These are phyloP conservation scores for Ustilago crameri DNA, from an alignment of 1,284 basidiomycete genomes.

Conservation along the genomic window DNA sequence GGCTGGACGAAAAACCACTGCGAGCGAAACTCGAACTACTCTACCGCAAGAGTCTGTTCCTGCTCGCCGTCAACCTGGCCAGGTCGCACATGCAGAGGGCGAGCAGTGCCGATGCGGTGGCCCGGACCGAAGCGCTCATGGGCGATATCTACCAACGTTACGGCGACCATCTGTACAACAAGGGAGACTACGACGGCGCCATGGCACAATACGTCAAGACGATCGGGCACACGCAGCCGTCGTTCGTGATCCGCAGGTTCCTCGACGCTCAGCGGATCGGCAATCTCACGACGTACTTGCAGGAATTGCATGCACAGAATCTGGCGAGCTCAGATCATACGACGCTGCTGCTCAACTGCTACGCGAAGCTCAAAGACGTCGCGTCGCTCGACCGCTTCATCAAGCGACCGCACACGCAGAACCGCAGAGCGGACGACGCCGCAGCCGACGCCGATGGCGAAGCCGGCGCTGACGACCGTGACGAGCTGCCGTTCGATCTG, in stretches of 20 bases:
- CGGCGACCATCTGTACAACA: conserved; percentile 89
- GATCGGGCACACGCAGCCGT: conserved; percentile 87
- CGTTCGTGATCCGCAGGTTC: conserved; percentile 96
- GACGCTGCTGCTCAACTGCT: conserved; percentile 80
- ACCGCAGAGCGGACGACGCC: conserved; percentile 16
- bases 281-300: conserved; percentile 92
- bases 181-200: conserved; percentile 90
- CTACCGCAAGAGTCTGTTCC: conserved; percentile 59
- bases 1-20: conserved; percentile 60
- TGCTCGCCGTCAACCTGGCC: conserved; percentile 61
- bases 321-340: conserved; percentile 97
- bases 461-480: conserved; percentile 69
- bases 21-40: conserved; percentile 61
- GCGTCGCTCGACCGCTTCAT: conserved; percentile 89
- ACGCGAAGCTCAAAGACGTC: conserved; percentile 94
- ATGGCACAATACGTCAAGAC: conserved; percentile 93
- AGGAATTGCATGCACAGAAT: conserved; percentile 88
- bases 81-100: conserved; percentile 51
- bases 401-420: conserved; percentile 70
- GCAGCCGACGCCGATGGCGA: conserved; percentile 62
- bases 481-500: conserved; percentile 90
- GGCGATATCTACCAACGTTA: conserved; percentile 73
- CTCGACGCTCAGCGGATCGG: conserved; percentile 95
- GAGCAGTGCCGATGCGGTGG: conserved; percentile 25
- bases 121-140: conserved; percentile 54